Evolutionary conservation across 2,329 filamentous ascomycete species (phyloP), one percentile per base, ranked within the genome.

Genomic region (Colletotrichum salicis): DNA sequence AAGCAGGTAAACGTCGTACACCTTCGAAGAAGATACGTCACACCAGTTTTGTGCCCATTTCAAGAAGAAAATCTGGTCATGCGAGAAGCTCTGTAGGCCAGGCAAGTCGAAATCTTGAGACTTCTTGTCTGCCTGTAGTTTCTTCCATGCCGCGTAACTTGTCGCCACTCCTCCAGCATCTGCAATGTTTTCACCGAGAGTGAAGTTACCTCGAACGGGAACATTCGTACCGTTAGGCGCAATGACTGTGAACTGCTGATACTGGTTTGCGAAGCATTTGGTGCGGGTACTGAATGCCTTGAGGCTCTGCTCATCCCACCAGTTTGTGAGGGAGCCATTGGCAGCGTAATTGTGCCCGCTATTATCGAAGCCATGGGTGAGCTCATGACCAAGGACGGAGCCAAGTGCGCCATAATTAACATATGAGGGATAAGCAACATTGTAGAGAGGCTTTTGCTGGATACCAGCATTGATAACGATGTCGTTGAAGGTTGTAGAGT

Each of bases 41-140:
- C 92, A 94, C 90, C 90, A 93, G 79, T 84, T 86, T 74, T 89
- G 91, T 2, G 83, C 87, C 77, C 88, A 93, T 5, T 86, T 86
- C 37, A 93, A 83, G 76, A 93, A 93, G 82, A 93, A 94, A 2
- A 93, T 78, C 79, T 93, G 91, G 73, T 93, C 91, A 71, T 91
- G 89, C 0, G 87, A 88, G 73, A 93, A 93, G 11, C 81, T 74
- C 3, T 89, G 85, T 7, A 94, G 78, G 0, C 91, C 91, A 0
- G 90, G 91, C 24, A 93, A 84, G 48, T 85, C 61, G 2, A 51
- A 48, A 24, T 72, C 78, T 75, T 84, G 76, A 67, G 87, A 86
- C 0, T 87, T 83, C 19, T 83, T 84, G 41, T 85, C 80, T 2
- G 82, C 78, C 54, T 88, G 86, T 12, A 86, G 85, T 74, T 86